Base-by-base conservation (phyloP, 2,329 filamentous ascomycete species). In the Trichoderma oligosporum region DNA sequence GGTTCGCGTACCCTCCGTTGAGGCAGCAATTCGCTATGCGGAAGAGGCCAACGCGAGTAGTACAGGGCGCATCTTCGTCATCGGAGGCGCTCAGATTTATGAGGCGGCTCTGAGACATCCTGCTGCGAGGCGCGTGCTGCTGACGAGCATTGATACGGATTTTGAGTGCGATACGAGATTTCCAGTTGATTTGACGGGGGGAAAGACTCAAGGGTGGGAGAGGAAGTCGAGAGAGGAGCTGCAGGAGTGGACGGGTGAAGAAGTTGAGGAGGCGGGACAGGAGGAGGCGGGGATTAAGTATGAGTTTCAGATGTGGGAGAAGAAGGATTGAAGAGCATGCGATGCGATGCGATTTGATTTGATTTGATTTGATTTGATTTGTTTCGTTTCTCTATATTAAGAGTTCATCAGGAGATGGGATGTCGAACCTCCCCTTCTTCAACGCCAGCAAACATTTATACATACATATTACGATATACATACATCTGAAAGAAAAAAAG, bases 61-160 rank as follows among this genome's bases (percentile, higher is more conserved):
- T 12, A 31, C 20, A 20, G 81, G 79, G 7, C 81, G 82, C 64
- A 79, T 91, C 3, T 97, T 92, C 71, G 82, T 97, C 41, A 97
- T 99, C 66, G 94, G 94, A 22, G 94, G 94, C 4, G 88, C 85
- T 56, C 87, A 91, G 74, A 86, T 97, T 62, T 99, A 97, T 73
- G 77, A 76, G 36, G 81, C 85, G 20, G 86, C 90, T 12, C 76
- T 97, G 67, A 69, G 74, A 63, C 65, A 84, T 57, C 68, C 72
- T 39, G 78, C 84, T 69, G 78, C 84, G 39, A 79, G 76, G 64
- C 75, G 85, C 38, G 80, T 94, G 55, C 71, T 94, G 60, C 74
- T 93, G 62, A 94, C 89, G 49, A 79, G 82, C 61, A 81, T 95
- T 33, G 67, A 80, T 62, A 75, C 74, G 3, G 87, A 89, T 46